Base-by-base conservation (phyloP, 2,329 filamentous ascomycete species). In the Aspergillus glaucus region DNA sequence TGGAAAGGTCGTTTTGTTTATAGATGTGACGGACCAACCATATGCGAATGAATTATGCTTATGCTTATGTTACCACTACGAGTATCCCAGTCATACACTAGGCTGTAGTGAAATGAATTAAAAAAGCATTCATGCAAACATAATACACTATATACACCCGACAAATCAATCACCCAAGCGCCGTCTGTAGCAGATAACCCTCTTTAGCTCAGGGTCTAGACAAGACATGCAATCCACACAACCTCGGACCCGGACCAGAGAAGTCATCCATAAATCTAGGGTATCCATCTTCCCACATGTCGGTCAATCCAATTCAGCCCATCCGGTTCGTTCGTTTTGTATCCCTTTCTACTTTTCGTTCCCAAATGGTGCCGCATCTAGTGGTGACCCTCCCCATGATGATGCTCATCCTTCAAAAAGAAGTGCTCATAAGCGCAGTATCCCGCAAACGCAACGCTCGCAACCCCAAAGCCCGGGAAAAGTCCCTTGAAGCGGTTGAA, bases 361-460 rank as follows among this genome's bases (percentile, higher is more conserved):
- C 15, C 6, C 6, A 2, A 21, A 15, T 17, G 3, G 9, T 15
- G 7, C 37, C 3, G 4, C 17, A 40, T 47, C 49, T 73, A 84
- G 68, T 85, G 81, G 66, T 83, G 80, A 49, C 63, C 75, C 49
- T 79, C 71, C 54, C 65, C 73, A 48, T 68, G 72, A 64, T 81
- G 81, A 54, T 85, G 80, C 30, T 79, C 72, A 55, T 91, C 86
- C 64, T 86, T 79, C 60, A 95, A 67, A 71, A 96, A 95, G 48
- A 94, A 74, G 70, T 93, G 82, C 76, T 98, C 93, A 72, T 89
- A 95, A 52, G 81, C 82, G 70, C 91, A 89, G 76, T 98, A 98
- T 55, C 77, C 85, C 44, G 86, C 83, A 70, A 98, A 98, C 42
- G 92, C 91, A 51, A 93, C 91, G 4, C 87, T 87, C 28, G 90